phyloP scores from a whole-genome alignment of 2,329 filamentous ascomycete genomes.

The Aspergillus tamarii region DNA sequence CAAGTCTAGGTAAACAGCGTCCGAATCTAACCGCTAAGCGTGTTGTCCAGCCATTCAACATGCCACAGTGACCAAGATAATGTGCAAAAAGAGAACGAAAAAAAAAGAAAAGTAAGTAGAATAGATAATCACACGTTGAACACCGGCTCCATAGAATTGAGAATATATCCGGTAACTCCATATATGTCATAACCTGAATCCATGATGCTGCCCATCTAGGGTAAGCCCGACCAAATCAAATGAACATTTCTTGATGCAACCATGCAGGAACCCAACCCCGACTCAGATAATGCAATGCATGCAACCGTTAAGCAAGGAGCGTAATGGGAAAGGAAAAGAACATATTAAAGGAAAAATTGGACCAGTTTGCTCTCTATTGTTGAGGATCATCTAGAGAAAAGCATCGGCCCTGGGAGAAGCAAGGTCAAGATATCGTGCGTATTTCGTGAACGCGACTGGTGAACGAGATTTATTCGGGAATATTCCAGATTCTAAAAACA shows the following conservation, averaged over 20 bases:
- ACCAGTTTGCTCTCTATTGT: conserved; percentile 4
- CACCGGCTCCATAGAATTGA: conserved; percentile 8
- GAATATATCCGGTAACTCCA: conserved; percentile 13
- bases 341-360: conserved; percentile 5
- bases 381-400: conserved; percentile 3
- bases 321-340: conserved; percentile 7
- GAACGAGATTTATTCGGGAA: conserved; percentile 8
- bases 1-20: conserved; percentile 2
- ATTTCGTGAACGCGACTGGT: not conserved
- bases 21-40: conserved; percentile 8
- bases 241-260: conserved; percentile 15
- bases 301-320: conserved; percentile 14
- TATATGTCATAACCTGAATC: conserved; percentile 11
- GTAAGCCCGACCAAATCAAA: not conserved
- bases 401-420: not conserved
- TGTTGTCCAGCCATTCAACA: not conserved
- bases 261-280: conserved; percentile 14
- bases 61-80: not conserved
- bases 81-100: not conserved
- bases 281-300: conserved; percentile 21
- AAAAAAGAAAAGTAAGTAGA: conserved; percentile 10
- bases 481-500: conserved; percentile 48
- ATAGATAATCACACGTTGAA: conserved; percentile 7
- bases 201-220: conserved; percentile 7
- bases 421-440: conserved; percentile 3